phyloP scores from a whole-genome alignment of 192 early-diverging fungal genomes.

The Ambispora gerdemannii region DNA sequence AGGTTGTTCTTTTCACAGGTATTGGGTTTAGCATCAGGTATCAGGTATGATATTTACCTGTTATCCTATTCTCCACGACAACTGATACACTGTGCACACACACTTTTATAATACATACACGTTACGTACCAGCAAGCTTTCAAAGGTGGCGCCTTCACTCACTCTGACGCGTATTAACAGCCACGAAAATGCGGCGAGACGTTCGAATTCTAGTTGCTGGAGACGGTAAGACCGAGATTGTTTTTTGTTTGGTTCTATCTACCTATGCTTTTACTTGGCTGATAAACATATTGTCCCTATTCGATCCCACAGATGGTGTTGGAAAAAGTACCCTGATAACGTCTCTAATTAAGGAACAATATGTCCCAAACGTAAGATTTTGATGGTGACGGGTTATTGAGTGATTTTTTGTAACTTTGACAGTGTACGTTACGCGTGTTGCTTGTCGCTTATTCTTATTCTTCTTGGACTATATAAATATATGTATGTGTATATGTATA shows the following conservation, averaged over 20 bases:
- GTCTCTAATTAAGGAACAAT: constrained; percentile 94
- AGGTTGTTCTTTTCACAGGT: no score
- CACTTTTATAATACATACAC: no score
- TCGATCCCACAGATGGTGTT: constrained; percentile 63
- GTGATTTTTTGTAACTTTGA: no score
- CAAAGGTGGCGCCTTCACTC: no score
- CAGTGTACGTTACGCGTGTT: not conserved
- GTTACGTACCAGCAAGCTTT: no score
- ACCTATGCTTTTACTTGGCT: no score
- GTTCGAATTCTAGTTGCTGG: constrained; percentile 31
- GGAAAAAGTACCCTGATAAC: constrained; percentile 98
- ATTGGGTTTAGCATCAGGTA: no score
- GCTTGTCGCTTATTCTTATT: not conserved
- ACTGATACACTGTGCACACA: no score
- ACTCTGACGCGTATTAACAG: no score
- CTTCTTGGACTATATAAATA: not conserved
- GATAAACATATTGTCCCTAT: not conserved
- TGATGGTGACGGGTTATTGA: no score
- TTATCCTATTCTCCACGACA: no score
- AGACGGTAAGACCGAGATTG: constrained; percentile 2
- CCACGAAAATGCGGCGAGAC: constrained; percentile 27
- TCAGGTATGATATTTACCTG: no score
- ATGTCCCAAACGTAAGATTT: constrained; percentile 79
- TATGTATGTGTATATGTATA: constrained; percentile 31
- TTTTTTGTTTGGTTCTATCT: not conserved